Conservation (phyloP, 306 rosid species). For the Vigna hirtella region DNA sequence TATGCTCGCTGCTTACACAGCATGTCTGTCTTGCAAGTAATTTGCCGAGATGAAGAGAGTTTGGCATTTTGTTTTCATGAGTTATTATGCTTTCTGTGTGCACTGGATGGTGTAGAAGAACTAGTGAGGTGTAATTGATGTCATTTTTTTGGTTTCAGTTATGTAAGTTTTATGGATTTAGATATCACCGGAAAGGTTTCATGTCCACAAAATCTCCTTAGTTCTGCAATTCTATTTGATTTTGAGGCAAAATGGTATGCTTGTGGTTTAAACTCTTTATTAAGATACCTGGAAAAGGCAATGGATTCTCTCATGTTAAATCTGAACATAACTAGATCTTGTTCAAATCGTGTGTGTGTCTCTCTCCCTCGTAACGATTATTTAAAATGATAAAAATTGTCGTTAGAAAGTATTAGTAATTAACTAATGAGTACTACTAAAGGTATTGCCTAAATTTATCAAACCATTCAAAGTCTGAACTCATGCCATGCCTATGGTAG, state of each 20-base stretch:
- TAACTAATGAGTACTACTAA: background rate
- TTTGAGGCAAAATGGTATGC: background rate
- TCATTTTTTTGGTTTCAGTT: background rate
- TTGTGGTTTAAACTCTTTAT: constrained; percentile 2
- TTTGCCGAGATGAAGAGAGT: constrained; percentile 4
- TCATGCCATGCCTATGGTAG: background rate
- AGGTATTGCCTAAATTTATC: background rate
- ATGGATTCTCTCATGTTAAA: background rate
- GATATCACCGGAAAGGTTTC: constrained; percentile 6
- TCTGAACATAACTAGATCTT: background rate
- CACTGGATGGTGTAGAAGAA: background rate
- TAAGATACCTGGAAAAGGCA: background rate
- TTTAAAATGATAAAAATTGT: background rate
- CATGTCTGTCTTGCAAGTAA: background rate
- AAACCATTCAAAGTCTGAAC: background rate
- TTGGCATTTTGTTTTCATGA: constrained; percentile 7
- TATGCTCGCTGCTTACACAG: background rate
- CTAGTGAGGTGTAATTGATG: background rate
- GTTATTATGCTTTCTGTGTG: background rate
- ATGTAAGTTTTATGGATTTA: background rate
- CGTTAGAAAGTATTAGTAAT: background rate
- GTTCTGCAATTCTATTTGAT: background rate
- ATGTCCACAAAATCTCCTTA: background rate
- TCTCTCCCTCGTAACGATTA: background rate
- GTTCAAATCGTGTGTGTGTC: background rate